phyloP scores from a whole-genome alignment of 768 basidiomycete genomes.

The Pulveroboletus ravenelii region DNA sequence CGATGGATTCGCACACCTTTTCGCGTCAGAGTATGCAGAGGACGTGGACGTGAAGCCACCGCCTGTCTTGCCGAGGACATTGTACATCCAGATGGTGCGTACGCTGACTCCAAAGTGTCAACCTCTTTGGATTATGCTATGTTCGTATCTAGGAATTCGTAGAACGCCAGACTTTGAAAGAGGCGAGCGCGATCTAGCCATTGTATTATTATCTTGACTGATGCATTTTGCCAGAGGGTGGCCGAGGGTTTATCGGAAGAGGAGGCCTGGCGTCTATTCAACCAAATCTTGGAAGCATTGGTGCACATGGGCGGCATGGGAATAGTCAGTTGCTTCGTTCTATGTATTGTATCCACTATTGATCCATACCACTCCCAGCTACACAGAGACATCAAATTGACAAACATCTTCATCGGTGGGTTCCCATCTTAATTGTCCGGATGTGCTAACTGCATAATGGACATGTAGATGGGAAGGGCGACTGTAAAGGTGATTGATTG shows the following conservation, averaged over 20 bases:
- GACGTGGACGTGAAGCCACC: conserved; percentile 31
- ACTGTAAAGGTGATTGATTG: conserved; percentile 60
- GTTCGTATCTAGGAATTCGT: conserved; percentile 66
- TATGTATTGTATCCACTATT: not conserved
- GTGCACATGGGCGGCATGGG: conserved; percentile 84
- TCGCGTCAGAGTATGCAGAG: conserved; percentile 31
- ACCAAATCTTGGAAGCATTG: conserved; percentile 85
- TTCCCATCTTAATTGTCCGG: not conserved
- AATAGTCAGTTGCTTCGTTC: conserved; percentile 52
- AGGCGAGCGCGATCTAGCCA: conserved; percentile 39
- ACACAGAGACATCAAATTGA: conserved; percentile 87
- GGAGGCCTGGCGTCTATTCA: conserved; percentile 86
- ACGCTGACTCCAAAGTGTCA: not conserved
- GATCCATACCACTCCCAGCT: conserved; percentile 36
- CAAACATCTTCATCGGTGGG: conserved; percentile 90
- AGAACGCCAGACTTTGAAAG: conserved; percentile 84
- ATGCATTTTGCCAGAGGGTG: conserved; percentile 46
- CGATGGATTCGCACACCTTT: conserved; percentile 36
- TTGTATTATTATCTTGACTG: not conserved
- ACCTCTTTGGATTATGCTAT: not conserved
- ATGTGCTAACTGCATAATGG: not conserved
- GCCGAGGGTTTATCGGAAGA: conserved; percentile 79
- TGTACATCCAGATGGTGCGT: conserved; percentile 92
- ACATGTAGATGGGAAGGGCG: conserved; percentile 65
- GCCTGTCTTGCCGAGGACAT: conserved; percentile 43